Percentiles rank a stretch among this genome's conserved stretches.
These are phyloP conservation scores for Massariosphaeria phaeospora DNA, from an alignment of 495 filamentous ascomycete genomes.

Conservation along the genomic window DNA sequence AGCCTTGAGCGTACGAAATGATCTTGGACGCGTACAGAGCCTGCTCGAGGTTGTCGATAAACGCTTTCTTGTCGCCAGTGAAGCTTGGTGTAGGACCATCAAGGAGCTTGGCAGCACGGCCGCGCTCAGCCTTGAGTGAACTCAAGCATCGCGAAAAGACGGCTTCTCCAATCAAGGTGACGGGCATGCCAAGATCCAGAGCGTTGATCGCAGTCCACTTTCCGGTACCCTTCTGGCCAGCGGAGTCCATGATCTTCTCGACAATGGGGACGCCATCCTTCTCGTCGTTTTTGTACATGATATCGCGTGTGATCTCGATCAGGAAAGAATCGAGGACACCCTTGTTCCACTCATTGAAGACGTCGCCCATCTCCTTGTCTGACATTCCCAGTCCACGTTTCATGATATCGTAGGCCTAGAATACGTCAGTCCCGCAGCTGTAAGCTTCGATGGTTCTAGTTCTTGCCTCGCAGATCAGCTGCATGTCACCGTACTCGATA, in stretches of 20 bases:
- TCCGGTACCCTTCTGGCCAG: conserved; percentile 98
- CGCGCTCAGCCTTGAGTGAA: conserved; percentile 90
- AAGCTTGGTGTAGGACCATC: conserved; percentile 72
- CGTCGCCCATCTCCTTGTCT: conserved; percentile 90
- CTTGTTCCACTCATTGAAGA: conserved; percentile 94
- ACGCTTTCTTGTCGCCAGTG: conserved; percentile 81
- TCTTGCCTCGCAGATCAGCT: conserved; percentile 94
- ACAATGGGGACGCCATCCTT: conserved; percentile 77
- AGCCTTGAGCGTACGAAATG: conserved; percentile 98
- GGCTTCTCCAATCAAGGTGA: conserved; percentile 94
- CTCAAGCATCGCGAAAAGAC: conserved; percentile 93
- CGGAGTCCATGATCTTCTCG: conserved; percentile 98
- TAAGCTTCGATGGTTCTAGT: not conserved
- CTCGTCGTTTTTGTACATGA: conserved; percentile 94
- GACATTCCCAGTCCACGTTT: conserved; percentile 86
- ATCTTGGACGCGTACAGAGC: conserved; percentile 99
- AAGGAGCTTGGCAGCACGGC: conserved; percentile 72
- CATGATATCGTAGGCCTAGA: conserved; percentile 96
- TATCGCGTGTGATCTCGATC: conserved; percentile 96
- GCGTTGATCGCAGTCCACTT: conserved; percentile 99
- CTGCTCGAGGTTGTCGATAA: conserved; percentile 96
- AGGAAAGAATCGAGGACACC: conserved; percentile 98
- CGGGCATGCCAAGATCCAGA: conserved; percentile 96
- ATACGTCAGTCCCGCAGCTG: conserved; percentile 12
- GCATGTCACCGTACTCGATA: conserved; percentile 99